A percentile compares a stretch with the other conserved stretches of the same genome.
These are phyloP conservation scores for Aspergillus texensis DNA, from an alignment of 2,329 filamentous ascomycete species.

Conservation along the genomic window DNA sequence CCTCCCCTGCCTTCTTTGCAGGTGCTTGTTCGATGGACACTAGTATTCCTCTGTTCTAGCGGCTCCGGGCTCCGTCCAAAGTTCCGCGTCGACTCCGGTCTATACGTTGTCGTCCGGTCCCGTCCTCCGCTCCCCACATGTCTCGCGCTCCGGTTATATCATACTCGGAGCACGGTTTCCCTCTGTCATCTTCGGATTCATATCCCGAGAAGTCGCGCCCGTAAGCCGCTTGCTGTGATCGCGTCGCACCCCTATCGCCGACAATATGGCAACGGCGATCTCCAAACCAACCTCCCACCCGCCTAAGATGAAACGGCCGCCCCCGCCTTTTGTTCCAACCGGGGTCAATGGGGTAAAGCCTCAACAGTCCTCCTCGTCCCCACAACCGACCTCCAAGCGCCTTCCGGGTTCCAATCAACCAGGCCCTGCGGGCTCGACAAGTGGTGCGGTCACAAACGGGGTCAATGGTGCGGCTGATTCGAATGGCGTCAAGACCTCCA, in stretches of 20 bases:
- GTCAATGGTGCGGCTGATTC: constrained; percentile 35
- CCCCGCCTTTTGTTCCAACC: constrained; percentile 66
- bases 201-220: constrained; percentile 30
- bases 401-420: constrained; percentile 58
- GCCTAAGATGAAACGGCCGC: constrained; percentile 69
- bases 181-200: constrained; percentile 28
- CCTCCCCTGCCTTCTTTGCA: constrained; percentile 24
- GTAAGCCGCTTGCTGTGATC: constrained; percentile 17
- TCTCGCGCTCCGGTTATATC: constrained; percentile 46
- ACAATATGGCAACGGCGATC: constrained; percentile 48
- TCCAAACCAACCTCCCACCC: constrained; percentile 48
- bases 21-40: constrained; percentile 30
- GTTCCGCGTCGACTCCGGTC: constrained; percentile 28
- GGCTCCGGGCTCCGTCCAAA: constrained; percentile 22
- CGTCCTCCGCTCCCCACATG: constrained; percentile 47
- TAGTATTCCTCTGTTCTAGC: constrained; percentile 24
- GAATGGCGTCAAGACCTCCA: constrained; percentile 30
- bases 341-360: constrained; percentile 60
- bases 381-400: constrained; percentile 57
- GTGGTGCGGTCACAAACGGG: constrained; percentile 48
- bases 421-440: constrained; percentile 46
- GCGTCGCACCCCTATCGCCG: constrained; percentile 24
- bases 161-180: constrained; percentile 39
- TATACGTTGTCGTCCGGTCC: constrained; percentile 32
- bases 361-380: constrained; percentile 63